Evolutionary conservation across 495 filamentous ascomycete species (phyloP).

Genomic region (Lineolata rhizophorae): DNA sequence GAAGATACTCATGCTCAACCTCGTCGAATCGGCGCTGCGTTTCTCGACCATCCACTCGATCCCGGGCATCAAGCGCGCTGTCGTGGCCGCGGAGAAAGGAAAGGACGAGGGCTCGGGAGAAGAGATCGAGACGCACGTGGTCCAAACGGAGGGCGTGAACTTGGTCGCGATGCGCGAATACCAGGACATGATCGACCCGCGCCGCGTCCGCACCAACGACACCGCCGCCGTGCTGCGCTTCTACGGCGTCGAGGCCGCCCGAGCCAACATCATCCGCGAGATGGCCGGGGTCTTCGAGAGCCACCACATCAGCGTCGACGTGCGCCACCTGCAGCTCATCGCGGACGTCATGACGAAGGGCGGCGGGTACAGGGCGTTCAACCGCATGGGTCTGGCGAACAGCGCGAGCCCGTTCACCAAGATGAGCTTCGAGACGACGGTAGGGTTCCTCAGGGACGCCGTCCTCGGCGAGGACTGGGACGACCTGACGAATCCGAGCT

Average conservation of each 20-base stretch:
- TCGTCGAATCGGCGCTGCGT: constrained; percentile 59
- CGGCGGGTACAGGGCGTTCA: constrained; percentile 76
- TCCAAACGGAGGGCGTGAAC: constrained; percentile 74
- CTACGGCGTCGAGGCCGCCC: constrained; percentile 88
- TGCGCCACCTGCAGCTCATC: constrained; percentile 83
- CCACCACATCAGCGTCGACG: constrained; percentile 87
- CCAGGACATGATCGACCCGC: constrained; percentile 64
- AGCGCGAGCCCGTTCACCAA: constrained; percentile 80
- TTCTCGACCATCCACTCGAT: constrained; percentile 75
- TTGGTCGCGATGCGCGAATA: constrained; percentile 75
- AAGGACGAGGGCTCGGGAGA: constrained; percentile 26
- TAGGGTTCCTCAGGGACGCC: constrained; percentile 78
- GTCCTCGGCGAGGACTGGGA: constrained; percentile 80
- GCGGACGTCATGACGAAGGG: constrained; percentile 89
- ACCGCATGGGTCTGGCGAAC: constrained; percentile 63
- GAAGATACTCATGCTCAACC: constrained; percentile 78
- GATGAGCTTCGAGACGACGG: constrained; percentile 97
- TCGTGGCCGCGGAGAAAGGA: constrained; percentile 40
- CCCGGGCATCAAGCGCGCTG: constrained; percentile 45
- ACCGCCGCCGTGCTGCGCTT: constrained; percentile 59
- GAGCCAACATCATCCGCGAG: constrained; percentile 68
- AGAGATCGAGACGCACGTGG: constrained; percentile 25
- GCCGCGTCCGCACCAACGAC: constrained; percentile 78
- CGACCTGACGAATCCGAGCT: constrained; percentile 63
- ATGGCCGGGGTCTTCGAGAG: constrained; percentile 68